Base-by-base conservation (phyloP, 768 basidiomycete genomes). In the Tulasnella sp. region DNA sequence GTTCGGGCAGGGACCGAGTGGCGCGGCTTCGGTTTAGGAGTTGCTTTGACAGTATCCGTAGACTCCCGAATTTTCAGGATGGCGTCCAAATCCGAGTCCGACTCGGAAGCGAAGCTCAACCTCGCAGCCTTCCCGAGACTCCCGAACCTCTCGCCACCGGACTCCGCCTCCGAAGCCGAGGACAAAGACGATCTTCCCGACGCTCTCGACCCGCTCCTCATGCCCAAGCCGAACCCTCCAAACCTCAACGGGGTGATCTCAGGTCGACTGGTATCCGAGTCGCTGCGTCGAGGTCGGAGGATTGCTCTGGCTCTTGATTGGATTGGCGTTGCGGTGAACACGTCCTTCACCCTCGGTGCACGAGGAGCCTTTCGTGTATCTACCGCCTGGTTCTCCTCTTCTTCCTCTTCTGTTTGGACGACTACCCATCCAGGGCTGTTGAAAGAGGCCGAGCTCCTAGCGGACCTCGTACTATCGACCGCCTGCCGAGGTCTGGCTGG, bases 271-370 rank as follows among this genome's bases (percentile, higher is more conserved):
- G 34, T 69, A 31, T 69, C 64, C 18, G 64, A 69, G 14, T 69
- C 64, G 64, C 64, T 69, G 64, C 64, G 31, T 31, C 64, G 64
- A 69, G 64, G 64, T 69, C 64, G n/a, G 18, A 69, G 64, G 8
- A 69, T 28, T 20, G 64, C 64, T 37, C 34, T 37, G 64, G 64
- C 31, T 37, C 20, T 69, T 34, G 64, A 1, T 28, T 34, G 64
- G 64, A 69, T 31, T 9, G 60, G 60, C 12, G 64, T 69, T 37
- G 64, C 31, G 2, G 64, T 69, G 64, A 18, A 58, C 20, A 31
- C 34, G 64, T 28, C 20, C 64, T 37, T 69, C 28, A 34, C 28
- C 12, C 64, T 14, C 3, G 64, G 34, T 34, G 64, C 31, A 14
- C 64, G 31, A 7, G 31, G 64, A 18, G 64, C 37, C 34, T 69